Conservation (phyloP, 2,329 filamentous ascomycete species). For the Claviceps purpurea region DNA sequence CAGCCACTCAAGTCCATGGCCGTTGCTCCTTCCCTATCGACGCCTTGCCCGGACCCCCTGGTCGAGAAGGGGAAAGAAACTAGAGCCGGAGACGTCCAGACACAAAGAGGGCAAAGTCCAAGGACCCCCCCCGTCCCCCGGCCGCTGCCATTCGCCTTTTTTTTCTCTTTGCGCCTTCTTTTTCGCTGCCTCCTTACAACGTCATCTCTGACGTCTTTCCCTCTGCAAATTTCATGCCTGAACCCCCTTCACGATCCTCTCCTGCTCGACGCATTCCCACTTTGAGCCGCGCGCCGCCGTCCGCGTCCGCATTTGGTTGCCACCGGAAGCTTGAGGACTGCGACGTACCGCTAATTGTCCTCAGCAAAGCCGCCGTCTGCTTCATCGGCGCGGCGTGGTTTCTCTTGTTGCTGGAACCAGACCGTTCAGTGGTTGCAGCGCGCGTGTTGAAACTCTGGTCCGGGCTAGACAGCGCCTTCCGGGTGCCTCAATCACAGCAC, state of each 20-base stretch:
- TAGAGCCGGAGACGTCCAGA: background rate
- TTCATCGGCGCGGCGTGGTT: slow-evolving; percentile 4
- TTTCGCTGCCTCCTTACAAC: slow-evolving; percentile 23
- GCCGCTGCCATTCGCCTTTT: slow-evolving; percentile 17
- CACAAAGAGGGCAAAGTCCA: background rate
- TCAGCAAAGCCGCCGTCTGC: background rate
- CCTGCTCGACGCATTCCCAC: slow-evolving; percentile 17
- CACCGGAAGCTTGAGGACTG: slow-evolving; percentile 1
- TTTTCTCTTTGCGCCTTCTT: slow-evolving; percentile 23
- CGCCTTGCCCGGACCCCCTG: background rate
- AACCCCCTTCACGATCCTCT: slow-evolving; percentile 22
- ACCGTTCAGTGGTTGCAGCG: slow-evolving; percentile 1
- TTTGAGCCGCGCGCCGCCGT: slow-evolving; percentile 2
- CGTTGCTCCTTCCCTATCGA: slow-evolving; percentile 2
- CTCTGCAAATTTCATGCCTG: slow-evolving; percentile 21
- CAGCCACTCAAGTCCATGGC: slow-evolving; percentile 1
- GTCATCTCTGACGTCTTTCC: slow-evolving; percentile 36
- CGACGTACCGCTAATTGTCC: background rate
- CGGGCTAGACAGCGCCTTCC: slow-evolving; percentile 1
- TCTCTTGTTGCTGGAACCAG: background rate
- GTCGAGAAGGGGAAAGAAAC: background rate
- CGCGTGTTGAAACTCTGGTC: slow-evolving; percentile 7
- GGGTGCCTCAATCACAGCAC: background rate
- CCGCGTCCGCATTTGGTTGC: slow-evolving; percentile 2
- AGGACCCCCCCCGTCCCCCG: slow-evolving; percentile 2